These are phyloP conservation scores for Hibiscus syriacus DNA, from an alignment of 345 rosid species.

Conservation along the genomic window DNA sequence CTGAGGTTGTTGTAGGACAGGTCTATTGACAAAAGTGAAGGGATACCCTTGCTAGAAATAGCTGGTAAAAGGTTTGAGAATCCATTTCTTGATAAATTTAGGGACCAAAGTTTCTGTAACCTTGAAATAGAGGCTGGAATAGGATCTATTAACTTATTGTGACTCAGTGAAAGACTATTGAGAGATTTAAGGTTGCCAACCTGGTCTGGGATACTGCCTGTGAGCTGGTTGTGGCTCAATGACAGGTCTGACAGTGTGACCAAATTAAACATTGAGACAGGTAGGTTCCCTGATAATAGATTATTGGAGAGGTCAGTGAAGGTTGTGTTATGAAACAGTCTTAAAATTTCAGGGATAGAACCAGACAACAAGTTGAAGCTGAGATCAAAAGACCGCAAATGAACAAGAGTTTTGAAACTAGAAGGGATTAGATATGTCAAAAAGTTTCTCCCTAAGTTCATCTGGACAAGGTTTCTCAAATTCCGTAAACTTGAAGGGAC, in stretches of 20 bases:
- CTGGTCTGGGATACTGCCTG: slow-evolving; percentile 58
- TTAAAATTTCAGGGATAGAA: slow-evolving; percentile 43
- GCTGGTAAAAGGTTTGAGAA: slow-evolving; percentile 59
- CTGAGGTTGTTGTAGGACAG: slow-evolving; percentile 74
- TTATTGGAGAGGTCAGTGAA: slow-evolving; percentile 61
- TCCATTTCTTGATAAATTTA: slow-evolving; percentile 72
- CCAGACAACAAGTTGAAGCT: slow-evolving; percentile 37
- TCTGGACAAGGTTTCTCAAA: background rate
- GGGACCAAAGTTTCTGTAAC: slow-evolving; percentile 75
- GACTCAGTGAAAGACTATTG: slow-evolving; percentile 50
- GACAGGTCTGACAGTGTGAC: slow-evolving; percentile 46
- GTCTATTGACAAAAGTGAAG: slow-evolving; percentile 67
- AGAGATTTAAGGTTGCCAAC: slow-evolving; percentile 64
- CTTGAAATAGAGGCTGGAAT: slow-evolving; percentile 59
- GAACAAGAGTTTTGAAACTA: slow-evolving; percentile 35
- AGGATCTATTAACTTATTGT: slow-evolving; percentile 54
- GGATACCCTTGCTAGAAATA: slow-evolving; percentile 43
- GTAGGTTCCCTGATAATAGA: slow-evolving; percentile 50
- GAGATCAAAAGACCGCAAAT: too few species aligned
- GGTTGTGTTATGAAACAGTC: slow-evolving; percentile 42
- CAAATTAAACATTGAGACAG: slow-evolving; percentile 50
- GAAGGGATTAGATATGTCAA: slow-evolving; percentile 65
- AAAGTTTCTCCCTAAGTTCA: slow-evolving; percentile 51
- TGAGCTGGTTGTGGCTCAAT: slow-evolving; percentile 54
- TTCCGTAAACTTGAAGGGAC: slow-evolving; percentile 59